Evolutionary conservation across 176 grass and related monocot genomes (phyloP), one percentile per base, ranked within the genome.

Genomic region (Oryza australiensis): DNA sequence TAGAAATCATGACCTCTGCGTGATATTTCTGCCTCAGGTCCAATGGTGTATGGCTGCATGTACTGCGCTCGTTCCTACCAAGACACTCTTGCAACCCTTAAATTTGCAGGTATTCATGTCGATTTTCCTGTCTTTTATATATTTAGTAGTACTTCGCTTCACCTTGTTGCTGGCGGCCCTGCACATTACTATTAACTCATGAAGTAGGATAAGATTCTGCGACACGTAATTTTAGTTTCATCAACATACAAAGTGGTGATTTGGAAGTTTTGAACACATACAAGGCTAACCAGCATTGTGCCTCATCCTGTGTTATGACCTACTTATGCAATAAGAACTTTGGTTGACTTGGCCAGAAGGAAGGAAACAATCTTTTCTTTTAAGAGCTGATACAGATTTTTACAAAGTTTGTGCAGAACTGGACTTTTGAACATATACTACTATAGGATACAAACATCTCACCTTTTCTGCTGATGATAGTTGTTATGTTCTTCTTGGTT

Each of bases 11-110:
- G 72, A 72, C 24, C 23, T 55, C 1, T 45, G 23, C 28, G 5
- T 84, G 6, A 45, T 57, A 69, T 40, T 48, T 2, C 28, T 37
- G 23, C 64, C 72, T 70, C 80, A 97, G 92, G 92, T 83, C 95
- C 95, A 27, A 98, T 95, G 95, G 90, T 98, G 66, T 98, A 95
- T 84, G 95, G 92, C 9, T 98, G 92, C 70, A 88, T 95, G 87
- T 98, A 95, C 45, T 98, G 95, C 1, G 79, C 95, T 1, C 38
- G 77, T 35, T 98, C 92, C 43, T 98, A 95, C 84, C 87, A 84
- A 22, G 68, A 86, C 67, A 98, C 90, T 66, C 92, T 98, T 24
- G 79, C 88, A 72, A 89, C 90, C 4, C 90, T 98, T 38, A 91
- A 91, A 72, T 95, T 95, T 18, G 95, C 95, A 87, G 95, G 90